Conservation (phyloP, 441 rosid genomes). For the Eugenia klotzschiana region DNA sequence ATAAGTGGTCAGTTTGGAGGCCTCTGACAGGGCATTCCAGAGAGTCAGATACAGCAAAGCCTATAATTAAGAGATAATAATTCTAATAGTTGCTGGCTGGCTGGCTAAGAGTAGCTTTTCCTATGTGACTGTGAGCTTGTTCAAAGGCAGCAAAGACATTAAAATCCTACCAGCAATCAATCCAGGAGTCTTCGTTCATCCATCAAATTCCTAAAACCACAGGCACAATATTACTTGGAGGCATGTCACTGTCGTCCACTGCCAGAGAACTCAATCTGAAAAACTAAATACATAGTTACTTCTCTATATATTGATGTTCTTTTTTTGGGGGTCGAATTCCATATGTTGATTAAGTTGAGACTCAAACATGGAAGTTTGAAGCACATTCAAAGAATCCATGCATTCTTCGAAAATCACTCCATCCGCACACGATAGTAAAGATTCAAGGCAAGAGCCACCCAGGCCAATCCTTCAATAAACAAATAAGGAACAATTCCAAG, state of each 20-base stretch:
- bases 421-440: not conserved
- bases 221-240: not conserved
- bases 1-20: not conserved
- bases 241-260: not conserved
- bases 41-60: not conserved
- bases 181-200: not conserved
- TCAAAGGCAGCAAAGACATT: not conserved
- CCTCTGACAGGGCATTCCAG: not conserved
- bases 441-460: not conserved
- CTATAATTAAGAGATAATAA: not conserved
- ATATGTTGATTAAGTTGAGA: not conserved
- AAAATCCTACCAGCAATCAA: conserved; percentile 7
- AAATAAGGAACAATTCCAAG: not conserved
- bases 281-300: not conserved
- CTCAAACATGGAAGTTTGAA: not conserved
- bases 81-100: not conserved
- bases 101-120: not conserved
- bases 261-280: not conserved
- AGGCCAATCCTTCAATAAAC: not conserved
- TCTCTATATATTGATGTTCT: not conserved
- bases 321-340: too few species aligned
- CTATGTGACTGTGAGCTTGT: not conserved
- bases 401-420: not conserved
- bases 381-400: not conserved
- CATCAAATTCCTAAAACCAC: not conserved